Evolutionary conservation across 371 early-diverging fungal species (phyloP).

Genomic region (Circinella minor): DNA sequence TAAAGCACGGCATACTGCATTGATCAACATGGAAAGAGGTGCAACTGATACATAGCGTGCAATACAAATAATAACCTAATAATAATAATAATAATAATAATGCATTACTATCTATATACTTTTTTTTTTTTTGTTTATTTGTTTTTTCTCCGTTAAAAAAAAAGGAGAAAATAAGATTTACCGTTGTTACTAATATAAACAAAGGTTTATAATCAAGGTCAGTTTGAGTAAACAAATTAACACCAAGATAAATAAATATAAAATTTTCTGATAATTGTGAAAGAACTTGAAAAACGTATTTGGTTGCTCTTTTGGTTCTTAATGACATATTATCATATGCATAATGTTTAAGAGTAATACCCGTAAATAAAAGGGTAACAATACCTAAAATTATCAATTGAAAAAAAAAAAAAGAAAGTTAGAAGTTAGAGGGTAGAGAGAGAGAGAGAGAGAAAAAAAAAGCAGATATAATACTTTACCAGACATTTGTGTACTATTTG

Average conservation of each 20-base stretch:
- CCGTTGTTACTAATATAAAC: slow-evolving; percentile 75
- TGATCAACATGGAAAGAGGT: slow-evolving; percentile 82
- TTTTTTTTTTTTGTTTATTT: too few species aligned
- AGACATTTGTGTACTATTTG: slow-evolving; percentile 85
- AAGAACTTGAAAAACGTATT: slow-evolving; percentile 88
- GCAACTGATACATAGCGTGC: slow-evolving; percentile 86
- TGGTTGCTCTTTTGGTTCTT: slow-evolving; percentile 77
- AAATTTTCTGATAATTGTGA: slow-evolving; percentile 93
- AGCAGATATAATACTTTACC: slow-evolving; percentile 36
- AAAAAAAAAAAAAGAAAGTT: too few species aligned
- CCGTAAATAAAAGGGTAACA: slow-evolving; percentile 94
- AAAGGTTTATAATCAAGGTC: slow-evolving; percentile 74
- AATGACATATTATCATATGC: slow-evolving; percentile 87
- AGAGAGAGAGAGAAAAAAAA: too few species aligned
- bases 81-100: too few species aligned
- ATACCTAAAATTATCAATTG: slow-evolving; percentile 58
- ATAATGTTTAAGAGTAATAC: slow-evolving; percentile 91
- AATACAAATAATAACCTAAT: slow-evolving; percentile 70
- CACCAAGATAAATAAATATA: slow-evolving; percentile 94
- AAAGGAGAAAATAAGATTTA: slow-evolving; percentile 24
- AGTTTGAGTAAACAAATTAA: slow-evolving; percentile 83
- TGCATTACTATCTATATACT: too few species aligned
- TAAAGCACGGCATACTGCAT: slow-evolving; percentile 62
- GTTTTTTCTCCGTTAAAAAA: too few species aligned
- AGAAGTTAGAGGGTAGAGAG: too few species aligned